A percentile compares a stretch with the other conserved stretches of the same genome.
These are phyloP conservation scores for Colletotrichum orchidophilum DNA, from an alignment of 2,329 filamentous ascomycete species.

Conservation along the genomic window DNA sequence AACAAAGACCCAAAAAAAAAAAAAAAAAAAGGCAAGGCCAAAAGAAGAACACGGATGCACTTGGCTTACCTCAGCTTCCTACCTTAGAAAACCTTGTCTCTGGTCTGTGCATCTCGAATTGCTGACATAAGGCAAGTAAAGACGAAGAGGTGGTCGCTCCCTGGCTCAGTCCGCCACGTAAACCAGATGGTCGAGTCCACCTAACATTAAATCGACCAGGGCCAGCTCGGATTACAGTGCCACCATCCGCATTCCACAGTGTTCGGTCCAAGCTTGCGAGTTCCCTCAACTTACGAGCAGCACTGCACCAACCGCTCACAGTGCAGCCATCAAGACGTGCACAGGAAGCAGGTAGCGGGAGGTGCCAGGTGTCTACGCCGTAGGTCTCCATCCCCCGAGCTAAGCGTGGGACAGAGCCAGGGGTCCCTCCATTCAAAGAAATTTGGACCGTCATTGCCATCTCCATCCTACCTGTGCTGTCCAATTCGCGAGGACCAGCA, in stretches of 20 bases:
- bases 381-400: background rate
- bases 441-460: constrained; percentile 32
- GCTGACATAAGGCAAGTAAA: constrained; percentile 4
- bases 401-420: constrained; percentile 11
- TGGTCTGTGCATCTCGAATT: background rate
- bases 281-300: background rate
- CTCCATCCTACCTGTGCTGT: constrained; percentile 17
- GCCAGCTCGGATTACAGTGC: background rate
- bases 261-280: background rate
- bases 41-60: background rate
- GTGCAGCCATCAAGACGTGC: background rate
- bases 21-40: background rate
- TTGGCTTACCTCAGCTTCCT: background rate
- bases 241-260: background rate
- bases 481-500: constrained; percentile 23
- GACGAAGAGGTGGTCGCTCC: background rate
- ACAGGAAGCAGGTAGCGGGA: background rate
- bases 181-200: constrained; percentile 5
- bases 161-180: constrained; percentile 25
- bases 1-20: background rate
- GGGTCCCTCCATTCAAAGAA: constrained; percentile 31
- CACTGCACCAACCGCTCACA: background rate
- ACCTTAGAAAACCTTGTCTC: too few relatives aligned
- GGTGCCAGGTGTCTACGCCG: background rate
- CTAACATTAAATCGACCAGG: background rate